Base-by-base conservation (phyloP, 2,329 filamentous ascomycete genomes). In the Alternaria sp. region DNA sequence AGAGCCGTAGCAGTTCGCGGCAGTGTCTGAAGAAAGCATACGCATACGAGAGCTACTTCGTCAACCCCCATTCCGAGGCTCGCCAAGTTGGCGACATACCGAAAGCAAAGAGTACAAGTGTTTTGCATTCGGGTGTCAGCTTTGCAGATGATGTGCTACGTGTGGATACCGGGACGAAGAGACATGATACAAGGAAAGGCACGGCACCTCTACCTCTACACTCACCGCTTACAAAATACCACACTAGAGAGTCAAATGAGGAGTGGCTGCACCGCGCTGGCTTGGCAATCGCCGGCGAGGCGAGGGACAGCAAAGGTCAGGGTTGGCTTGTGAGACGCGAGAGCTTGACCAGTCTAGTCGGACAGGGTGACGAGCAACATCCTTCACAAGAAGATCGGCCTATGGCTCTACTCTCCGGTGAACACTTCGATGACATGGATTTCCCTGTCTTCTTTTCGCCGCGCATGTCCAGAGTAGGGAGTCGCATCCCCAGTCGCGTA, bases 201-300 rank as follows among this genome's bases (percentile, higher is more conserved):
- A 75, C 70, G 3, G 69, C 71, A 7, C 72, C 71, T 2, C 49
- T 73, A 21, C 70, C 72, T 2, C 53, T 74, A 2, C 66, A 66
- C 48, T 67, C 66, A 37, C 68, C 70, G 3, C 58, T 69, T 10
- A 59, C 59, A 24, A 62, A 70, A 40, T 68, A 76, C 52, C 73
- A 76, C 51, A 76, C 73, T 28, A 70, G 56, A 54, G 71, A 75
- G 24, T 42, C 66, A 2, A 68, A 65, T 51, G 80, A 85, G 49
- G 84, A 85, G 70, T 88, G 86, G 86, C 78, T 88, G 53, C 81
- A 86, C 42, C 83, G 86, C 51, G 83, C 86, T 0, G 85, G 85
- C 3, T 79, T 85, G 7, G 81, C 82, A 0, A 82, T 88, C 5
- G 83, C 85, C 2, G 82, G 83, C 4, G 81, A 85, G 21, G 82